Evolutionary conservation across 257 asterid species (phyloP).

Genomic region (Salvia miltiorrhiza): DNA sequence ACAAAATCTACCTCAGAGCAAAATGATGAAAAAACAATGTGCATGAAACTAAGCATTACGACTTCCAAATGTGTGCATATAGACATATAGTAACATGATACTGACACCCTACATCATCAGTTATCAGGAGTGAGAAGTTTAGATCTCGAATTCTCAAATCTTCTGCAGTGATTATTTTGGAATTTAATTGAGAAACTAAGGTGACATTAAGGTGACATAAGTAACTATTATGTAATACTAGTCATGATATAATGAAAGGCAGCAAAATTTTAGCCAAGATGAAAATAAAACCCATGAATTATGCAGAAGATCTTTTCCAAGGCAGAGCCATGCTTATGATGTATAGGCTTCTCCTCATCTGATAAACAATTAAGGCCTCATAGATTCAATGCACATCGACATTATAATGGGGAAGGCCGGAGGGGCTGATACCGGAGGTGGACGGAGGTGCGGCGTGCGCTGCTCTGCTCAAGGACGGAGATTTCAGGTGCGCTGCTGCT

Average conservation of each 20-base stretch:
- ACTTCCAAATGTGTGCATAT: background rate
- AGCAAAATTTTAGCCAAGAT: background rate
- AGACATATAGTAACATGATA: background rate
- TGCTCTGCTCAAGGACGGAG: no score
- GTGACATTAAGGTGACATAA: no score
- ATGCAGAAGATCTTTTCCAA: background rate
- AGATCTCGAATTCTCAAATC: background rate
- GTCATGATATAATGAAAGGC: background rate
- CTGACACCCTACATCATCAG: background rate
- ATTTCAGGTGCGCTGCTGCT: no score
- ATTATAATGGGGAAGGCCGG: background rate
- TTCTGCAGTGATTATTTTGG: background rate
- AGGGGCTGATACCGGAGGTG: no score
- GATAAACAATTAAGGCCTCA: no score
- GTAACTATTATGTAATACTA: background rate
- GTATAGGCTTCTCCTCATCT: background rate
- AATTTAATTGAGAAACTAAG: no score
- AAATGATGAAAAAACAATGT: background rate
- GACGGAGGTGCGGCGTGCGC: no score
- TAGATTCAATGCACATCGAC: background rate
- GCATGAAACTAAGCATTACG: background rate
- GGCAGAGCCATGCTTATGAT: background rate
- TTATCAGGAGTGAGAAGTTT: background rate
- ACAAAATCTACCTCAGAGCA: background rate
- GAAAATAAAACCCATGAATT: background rate